Conservation (phyloP, 306 rosid genomes). For the Vigna trinervia region DNA sequence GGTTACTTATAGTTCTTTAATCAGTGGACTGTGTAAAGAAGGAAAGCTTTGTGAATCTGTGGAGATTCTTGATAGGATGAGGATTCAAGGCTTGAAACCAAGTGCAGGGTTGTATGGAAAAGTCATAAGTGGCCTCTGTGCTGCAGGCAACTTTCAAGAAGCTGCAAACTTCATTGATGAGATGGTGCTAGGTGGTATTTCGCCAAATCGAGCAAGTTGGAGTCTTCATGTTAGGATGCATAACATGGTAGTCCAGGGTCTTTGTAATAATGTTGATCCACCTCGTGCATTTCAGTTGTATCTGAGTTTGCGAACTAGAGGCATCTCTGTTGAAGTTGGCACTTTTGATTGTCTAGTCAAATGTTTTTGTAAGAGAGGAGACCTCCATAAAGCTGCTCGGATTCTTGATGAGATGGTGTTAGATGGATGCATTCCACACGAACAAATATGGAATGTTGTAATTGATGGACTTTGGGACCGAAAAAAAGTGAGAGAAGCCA, state of each 20-base stretch:
- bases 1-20: slow-evolving; percentile 75
- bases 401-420: slow-evolving; percentile 82
- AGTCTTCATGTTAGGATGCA: slow-evolving; percentile 74
- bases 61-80: slow-evolving; percentile 91
- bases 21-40: slow-evolving; percentile 81
- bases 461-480: slow-evolving; percentile 71
- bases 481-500: slow-evolving; percentile 70
- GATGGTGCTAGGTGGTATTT: slow-evolving; percentile 75
- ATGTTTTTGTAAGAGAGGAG: slow-evolving; percentile 69
- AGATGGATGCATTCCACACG: slow-evolving; percentile 76
- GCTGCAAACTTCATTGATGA: slow-evolving; percentile 95
- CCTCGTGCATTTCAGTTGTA: slow-evolving; percentile 77
- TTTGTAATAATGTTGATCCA: slow-evolving; percentile 54
- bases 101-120: slow-evolving; percentile 83
- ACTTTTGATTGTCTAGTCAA: slow-evolving; percentile 65
- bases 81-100: slow-evolving; percentile 89
- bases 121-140: slow-evolving; percentile 71
- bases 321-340: slow-evolving; percentile 59
- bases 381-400: slow-evolving; percentile 69
- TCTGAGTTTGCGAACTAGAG: slow-evolving; percentile 81
- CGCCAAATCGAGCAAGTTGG: slow-evolving; percentile 78
- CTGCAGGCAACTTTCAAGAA: slow-evolving; percentile 61
- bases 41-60: slow-evolving; percentile 73
- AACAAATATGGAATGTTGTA: slow-evolving; percentile 70
- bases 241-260: slow-evolving; percentile 78